Conservation (phyloP, 129 eudicot genomes). For the Heracleum sosnowskyi region DNA sequence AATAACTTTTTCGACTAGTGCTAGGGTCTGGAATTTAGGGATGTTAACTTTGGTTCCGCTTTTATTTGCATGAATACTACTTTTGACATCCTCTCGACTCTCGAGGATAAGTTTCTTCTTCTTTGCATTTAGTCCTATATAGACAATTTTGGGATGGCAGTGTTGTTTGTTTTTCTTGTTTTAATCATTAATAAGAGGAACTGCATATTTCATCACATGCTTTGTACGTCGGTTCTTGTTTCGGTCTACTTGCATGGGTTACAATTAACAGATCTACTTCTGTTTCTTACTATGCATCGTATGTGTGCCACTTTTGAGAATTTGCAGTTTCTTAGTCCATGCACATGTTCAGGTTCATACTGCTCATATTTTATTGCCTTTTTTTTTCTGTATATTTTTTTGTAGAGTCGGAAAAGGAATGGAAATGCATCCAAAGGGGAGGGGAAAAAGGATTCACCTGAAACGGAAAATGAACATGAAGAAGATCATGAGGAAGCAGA, state of each 20-base stretch:
- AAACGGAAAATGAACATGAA: slow-evolving; percentile 46
- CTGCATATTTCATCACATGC: background rate
- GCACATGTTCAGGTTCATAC: background rate
- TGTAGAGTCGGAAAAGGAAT: slow-evolving; percentile 47
- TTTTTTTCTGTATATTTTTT: slow-evolving; percentile 8
- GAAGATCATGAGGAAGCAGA: slow-evolving; percentile 30
- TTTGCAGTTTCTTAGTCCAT: background rate
- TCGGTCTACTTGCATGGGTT: background rate
- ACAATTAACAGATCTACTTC: background rate
- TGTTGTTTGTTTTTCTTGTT: background rate
- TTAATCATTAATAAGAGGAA: background rate
- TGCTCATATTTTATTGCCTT: background rate
- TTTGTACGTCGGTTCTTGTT: background rate
- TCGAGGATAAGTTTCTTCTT: background rate
- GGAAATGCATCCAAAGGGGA: slow-evolving; percentile 38
- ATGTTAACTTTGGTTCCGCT: background rate
- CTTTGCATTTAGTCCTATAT: background rate
- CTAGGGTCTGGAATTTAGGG: background rate
- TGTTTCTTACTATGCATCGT: background rate
- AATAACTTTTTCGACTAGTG: background rate
- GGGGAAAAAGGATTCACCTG: slow-evolving; percentile 39
- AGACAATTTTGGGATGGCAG: background rate
- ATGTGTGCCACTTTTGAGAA: background rate
- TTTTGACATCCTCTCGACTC: background rate
- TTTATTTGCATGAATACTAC: background rate